Evolutionary conservation across 139 green algal species (phyloP), one percentile per base, ranked within the genome.

Genomic region (Picochlorum sp.): DNA sequence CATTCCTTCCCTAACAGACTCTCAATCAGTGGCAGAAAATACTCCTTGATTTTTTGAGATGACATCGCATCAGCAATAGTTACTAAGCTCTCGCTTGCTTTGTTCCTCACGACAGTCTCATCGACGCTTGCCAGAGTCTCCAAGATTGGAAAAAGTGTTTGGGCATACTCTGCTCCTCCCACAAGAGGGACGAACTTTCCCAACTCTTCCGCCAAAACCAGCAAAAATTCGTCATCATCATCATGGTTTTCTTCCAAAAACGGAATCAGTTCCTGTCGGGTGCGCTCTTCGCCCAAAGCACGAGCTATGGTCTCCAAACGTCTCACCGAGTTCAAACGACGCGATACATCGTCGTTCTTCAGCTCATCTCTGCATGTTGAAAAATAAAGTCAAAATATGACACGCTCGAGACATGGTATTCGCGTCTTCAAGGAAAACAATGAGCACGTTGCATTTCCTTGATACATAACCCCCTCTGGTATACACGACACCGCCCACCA

Each of bases 101-200:
- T 92, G 38, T 98, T 91, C 11, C 94, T 73, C 31, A 99, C 94
- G 30, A 99, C 94, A 14, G 94, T 98, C 74, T 99, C 94, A 69
- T 98, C 94, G 6, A 98, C 91, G 16, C 82, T 88, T 11, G 84
- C 82, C 28, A 99, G 83, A 15, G 77, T 82, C 77, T 98, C 94
- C n/a, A 99, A 81, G 15, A 94, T 86, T 8, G 73, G 77, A 55
- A 99, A 79, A 56, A 99, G 71, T 15, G 77, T 52, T 52, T 92
- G 75, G 0, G 77, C 94, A 62, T 92, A 76, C 7, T 77, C 55
- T 1, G 86, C 66, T 0, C 94, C 94, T 3, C 94, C 94, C 1
- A 99, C 92, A 55, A 92, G 90, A 1, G 81, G 81, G 24, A 98
- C 85, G 63, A 99, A 96, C 56, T 85, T 82, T 16, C 86, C 92